phyloP scores from a whole-genome alignment of 2,329 filamentous ascomycete genomes.

The Biscogniauxia sp. region DNA sequence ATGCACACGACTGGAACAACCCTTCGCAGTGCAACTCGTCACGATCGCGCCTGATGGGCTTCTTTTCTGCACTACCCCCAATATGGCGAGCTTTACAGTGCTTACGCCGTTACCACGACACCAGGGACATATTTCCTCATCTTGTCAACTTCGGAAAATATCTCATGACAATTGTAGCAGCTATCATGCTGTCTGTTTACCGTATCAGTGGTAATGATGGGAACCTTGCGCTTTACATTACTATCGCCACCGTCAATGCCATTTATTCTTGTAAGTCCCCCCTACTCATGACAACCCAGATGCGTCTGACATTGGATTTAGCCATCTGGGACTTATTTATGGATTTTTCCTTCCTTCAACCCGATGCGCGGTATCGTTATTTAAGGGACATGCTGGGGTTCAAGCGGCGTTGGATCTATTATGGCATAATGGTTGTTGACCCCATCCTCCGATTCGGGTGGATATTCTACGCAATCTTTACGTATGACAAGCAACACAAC shows the following conservation, averaged over 20 bases:
- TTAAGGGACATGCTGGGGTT: constrained; percentile 79
- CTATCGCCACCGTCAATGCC: constrained; percentile 77
- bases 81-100: constrained; percentile 93
- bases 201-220: constrained; percentile 63
- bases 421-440: constrained; percentile 77
- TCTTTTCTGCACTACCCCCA: constrained; percentile 78
- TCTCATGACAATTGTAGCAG: constrained; percentile 75
- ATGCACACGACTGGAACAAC: constrained; percentile 72
- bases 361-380: constrained; percentile 62
- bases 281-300: background rate
- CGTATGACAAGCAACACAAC: constrained; percentile 76
- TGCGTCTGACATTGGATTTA: constrained; percentile 29
- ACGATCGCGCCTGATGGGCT: constrained; percentile 79
- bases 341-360: constrained; percentile 91
- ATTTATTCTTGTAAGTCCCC: constrained; percentile 69
- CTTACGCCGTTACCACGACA: constrained; percentile 83
- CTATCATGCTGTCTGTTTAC: constrained; percentile 77
- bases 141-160: constrained; percentile 93
- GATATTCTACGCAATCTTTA: constrained; percentile 90
- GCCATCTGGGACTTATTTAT: constrained; percentile 92
- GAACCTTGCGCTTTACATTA: constrained; percentile 71
- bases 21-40: constrained; percentile 80
- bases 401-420: constrained; percentile 80
- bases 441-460: constrained; percentile 87
- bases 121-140: constrained; percentile 84